These are phyloP conservation scores for Russula virescens DNA, from an alignment of 768 basidiomycete species.

Conservation along the genomic window DNA sequence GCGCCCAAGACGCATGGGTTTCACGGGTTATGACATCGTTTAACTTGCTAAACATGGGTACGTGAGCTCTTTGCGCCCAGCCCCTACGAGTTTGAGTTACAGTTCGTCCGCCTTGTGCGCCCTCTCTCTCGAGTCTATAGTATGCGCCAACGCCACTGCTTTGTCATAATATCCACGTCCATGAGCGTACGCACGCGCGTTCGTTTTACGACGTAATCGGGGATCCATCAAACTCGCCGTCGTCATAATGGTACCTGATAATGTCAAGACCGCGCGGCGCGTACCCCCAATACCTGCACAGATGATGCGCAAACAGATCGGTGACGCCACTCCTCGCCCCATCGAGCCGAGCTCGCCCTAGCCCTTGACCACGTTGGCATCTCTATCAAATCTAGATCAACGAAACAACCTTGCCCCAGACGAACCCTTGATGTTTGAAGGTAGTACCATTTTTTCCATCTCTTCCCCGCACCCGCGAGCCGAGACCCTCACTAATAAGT, in stretches of 20 bases:
- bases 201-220: not conserved
- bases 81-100: not conserved
- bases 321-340: conserved; percentile 10
- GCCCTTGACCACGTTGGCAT: conserved; percentile 3
- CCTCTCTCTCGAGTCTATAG: too few relatives aligned
- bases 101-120: not conserved
- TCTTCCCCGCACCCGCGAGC: not conserved
- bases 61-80: not conserved
- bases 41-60: not conserved
- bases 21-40: not conserved
- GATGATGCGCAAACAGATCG: conserved; percentile 1
- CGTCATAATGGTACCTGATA: conserved; percentile 8
- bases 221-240: not conserved
- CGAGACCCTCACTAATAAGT: not conserved
- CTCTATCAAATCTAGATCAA: not conserved
- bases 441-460: not conserved
- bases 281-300: not conserved
- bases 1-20: not conserved
- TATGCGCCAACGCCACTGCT: not conserved
- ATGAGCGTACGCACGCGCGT: not conserved
- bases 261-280: not conserved
- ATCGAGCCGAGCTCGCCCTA: conserved; percentile 7
- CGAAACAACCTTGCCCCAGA: not conserved
- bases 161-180: not conserved
- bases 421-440: not conserved